Percentiles rank a stretch among this genome's conserved stretches.
Evolutionary conservation across 2,329 filamentous ascomycete species (phyloP).

Genomic region (Ambrosiella beaveri): DNA sequence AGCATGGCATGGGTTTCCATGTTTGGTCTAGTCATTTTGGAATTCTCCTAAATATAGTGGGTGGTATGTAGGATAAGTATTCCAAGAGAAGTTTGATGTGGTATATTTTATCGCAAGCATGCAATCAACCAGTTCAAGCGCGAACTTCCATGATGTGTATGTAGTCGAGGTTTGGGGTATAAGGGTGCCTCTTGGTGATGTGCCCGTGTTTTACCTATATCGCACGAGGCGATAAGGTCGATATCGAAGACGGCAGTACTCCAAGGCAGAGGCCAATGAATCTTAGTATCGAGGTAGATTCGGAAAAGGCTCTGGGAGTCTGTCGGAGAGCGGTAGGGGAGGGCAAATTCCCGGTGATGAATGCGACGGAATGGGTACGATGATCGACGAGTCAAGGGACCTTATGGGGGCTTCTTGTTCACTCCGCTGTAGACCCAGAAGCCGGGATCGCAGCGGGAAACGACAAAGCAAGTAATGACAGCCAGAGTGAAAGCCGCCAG

Average conservation of each 20-base stretch:
- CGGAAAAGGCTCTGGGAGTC: background rate
- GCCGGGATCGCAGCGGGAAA: conserved; percentile 78
- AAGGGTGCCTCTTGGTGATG: background rate
- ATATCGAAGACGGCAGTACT: background rate
- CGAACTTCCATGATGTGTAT: background rate
- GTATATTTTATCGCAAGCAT: background rate
- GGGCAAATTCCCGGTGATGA: background rate
- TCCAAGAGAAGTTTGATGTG: background rate
- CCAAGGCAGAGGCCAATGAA: background rate
- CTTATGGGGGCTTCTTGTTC: conserved; percentile 95
- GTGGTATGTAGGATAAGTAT: background rate
- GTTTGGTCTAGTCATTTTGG: conserved; percentile 25
- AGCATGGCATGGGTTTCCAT: conserved; percentile 58
- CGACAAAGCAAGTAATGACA: conserved; percentile 7
- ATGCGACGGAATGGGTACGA: background rate
- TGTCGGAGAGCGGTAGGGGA: background rate
- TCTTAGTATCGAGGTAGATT: background rate
- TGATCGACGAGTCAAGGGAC: background rate
- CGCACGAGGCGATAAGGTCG: background rate
- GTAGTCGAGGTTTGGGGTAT: background rate
- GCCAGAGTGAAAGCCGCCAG: conserved; percentile 14
- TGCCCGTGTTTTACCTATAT: background rate
- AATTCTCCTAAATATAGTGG: conserved; percentile 35
- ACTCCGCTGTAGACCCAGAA: conserved; percentile 92
- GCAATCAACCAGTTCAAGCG: background rate